A percentile compares a stretch with the other conserved stretches of the same genome.
Evolutionary conservation across 2,329 filamentous ascomycete species (phyloP).

Genomic region (Monosporascus sp.): DNA sequence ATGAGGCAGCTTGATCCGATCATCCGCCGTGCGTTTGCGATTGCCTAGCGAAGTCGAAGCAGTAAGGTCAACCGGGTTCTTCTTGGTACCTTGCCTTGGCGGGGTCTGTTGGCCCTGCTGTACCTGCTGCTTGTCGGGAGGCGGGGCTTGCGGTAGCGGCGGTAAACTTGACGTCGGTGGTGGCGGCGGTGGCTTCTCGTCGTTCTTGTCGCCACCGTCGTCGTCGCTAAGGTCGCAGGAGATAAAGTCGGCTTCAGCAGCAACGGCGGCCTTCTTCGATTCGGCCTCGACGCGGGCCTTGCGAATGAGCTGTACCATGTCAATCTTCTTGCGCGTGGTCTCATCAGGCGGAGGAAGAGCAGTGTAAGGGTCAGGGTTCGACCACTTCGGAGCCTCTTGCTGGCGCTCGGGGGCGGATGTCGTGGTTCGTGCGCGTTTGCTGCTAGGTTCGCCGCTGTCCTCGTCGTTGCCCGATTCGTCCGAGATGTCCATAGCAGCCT

Average conservation of each 20-base stretch:
- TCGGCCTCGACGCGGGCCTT: slow-evolving; percentile 69
- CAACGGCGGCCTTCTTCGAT: slow-evolving; percentile 41
- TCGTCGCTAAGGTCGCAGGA: slow-evolving; percentile 69
- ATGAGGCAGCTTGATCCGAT: slow-evolving; percentile 58
- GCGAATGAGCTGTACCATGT: slow-evolving; percentile 86
- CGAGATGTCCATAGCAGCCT: slow-evolving; percentile 61
- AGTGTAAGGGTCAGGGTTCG: slow-evolving; percentile 92
- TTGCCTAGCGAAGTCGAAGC: slow-evolving; percentile 49
- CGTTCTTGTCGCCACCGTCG: slow-evolving; percentile 32
- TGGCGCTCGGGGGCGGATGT: slow-evolving; percentile 27
- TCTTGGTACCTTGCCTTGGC: slow-evolving; percentile 2
- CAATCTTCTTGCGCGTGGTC: slow-evolving; percentile 66
- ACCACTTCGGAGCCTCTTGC: slow-evolving; percentile 70
- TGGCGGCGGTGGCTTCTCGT: not conserved
- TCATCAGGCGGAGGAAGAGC: slow-evolving; percentile 77
- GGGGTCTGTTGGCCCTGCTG: slow-evolving; percentile 6
- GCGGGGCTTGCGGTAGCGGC: no score
- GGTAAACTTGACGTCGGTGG: no score
- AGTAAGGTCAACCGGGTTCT: slow-evolving; percentile 26
- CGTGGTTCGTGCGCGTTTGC: slow-evolving; percentile 37
- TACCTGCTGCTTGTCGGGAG: not conserved
- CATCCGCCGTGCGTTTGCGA: slow-evolving; percentile 70
- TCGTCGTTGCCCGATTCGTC: slow-evolving; percentile 39
- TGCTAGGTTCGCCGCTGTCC: slow-evolving; percentile 35
- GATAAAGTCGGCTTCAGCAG: slow-evolving; percentile 76